phyloP scores from a whole-genome alignment of 371 early-diverging fungal genomes.

The Mucor ambiguus region DNA sequence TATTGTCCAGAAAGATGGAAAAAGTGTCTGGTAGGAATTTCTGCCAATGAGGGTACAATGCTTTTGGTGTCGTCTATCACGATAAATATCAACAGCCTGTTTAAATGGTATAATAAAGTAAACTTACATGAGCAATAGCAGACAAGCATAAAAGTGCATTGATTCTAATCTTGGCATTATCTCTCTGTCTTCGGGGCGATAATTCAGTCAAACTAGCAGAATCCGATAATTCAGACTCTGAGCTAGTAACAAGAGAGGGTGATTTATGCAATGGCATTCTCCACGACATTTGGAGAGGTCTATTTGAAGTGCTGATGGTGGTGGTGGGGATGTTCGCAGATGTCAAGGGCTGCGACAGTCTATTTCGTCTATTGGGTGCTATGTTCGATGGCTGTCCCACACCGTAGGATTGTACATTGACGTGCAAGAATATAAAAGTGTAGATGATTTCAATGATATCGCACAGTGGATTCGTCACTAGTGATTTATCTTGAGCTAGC shows the following conservation, averaged over 20 bases:
- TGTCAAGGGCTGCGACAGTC: slow-evolving; percentile 1
- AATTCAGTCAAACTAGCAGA: slow-evolving; percentile 20
- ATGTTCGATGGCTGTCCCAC: neutral
- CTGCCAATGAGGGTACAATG: slow-evolving; percentile 61
- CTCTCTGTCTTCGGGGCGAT: slow-evolving; percentile 34
- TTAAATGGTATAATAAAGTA: neutral
- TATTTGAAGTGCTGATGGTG: neutral
- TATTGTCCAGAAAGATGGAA: slow-evolving; percentile 34
- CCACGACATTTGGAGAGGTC: slow-evolving; percentile 25
- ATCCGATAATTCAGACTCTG: slow-evolving; percentile 71
- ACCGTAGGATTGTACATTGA: slow-evolving; percentile 37
- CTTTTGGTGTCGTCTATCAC: slow-evolving; percentile 54
- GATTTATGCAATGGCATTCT: slow-evolving; percentile 12
- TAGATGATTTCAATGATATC: slow-evolving; percentile 51
- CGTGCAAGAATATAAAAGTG: slow-evolving; percentile 50
- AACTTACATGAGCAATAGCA: slow-evolving; percentile 53
- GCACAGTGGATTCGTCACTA: slow-evolving; percentile 46
- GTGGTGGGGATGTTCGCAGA: neutral
- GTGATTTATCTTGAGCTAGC: slow-evolving; percentile 41
- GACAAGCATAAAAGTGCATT: slow-evolving; percentile 62
- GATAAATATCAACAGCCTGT: neutral
- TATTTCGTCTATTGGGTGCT: slow-evolving; percentile 9
- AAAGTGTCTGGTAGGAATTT: slow-evolving; percentile 61
- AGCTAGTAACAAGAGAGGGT: slow-evolving; percentile 35
- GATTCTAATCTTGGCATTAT: slow-evolving; percentile 56